Evolutionary conservation across 2,329 filamentous ascomycete genomes (phyloP), one percentile per base, ranked within the genome.

Genomic region (Venturiaceae sp.): DNA sequence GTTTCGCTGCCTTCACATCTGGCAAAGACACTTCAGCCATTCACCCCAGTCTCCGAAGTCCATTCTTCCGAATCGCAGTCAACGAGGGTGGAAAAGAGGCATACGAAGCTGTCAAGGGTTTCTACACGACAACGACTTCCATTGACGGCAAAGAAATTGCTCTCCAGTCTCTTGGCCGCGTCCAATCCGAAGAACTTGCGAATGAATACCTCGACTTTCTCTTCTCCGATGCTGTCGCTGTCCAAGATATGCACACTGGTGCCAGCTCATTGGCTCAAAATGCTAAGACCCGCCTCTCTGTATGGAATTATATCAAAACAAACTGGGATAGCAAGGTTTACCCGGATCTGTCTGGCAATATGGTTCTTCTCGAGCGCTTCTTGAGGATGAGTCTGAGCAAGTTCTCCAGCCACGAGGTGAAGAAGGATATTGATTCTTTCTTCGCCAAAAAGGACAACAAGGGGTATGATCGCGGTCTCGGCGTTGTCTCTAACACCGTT

Each of bases 131-230:
- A 55, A 94, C 90, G 13, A 86, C 87, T 56, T 90, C 91, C 7
- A 85, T 96, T 37, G 94, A 97, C 66, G 92, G 91, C 66, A 95
- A 92, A 73, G 91, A 96, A 64, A 88, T 95, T 63, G 87, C 84
- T 64, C 81, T 97, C 3, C 78, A 82, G 37, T 83, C 88, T 3
- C 80, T 99, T 47, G 90, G 91, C 34, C 83, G 85, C 39, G 84
- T 88, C 21, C 85, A 86, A 65, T 83, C 90, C 58, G 69, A 77
- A 0, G 81, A 84, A 9, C 76, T 96, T 32, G 84, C 95, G 47
- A 76, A 80, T 59, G 74, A 86, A 67, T 79, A 85, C 80, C 68
- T 87, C 78, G 65, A 86, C 73, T 81, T 96, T 69, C 77, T 92
- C 73, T 87, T 95, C 72, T 92, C 90, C 64, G 86, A 87, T 70